These are phyloP conservation scores for Epichloe festucae DNA, from an alignment of 2,329 filamentous ascomycete species.

Conservation along the genomic window DNA sequence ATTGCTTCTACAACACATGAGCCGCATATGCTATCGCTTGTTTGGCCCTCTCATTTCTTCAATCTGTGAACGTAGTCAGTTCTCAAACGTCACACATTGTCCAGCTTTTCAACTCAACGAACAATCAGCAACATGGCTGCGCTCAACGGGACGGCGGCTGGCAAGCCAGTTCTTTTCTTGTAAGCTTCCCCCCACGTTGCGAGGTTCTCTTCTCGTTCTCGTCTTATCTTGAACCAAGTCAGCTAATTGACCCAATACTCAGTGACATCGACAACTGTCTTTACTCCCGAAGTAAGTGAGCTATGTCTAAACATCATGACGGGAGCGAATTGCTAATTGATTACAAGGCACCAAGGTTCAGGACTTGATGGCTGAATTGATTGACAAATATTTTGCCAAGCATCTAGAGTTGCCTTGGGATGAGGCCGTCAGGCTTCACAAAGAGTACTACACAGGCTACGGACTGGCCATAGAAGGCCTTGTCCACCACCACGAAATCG, in stretches of 20 bases:
- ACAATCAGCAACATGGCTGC: slow-evolving; percentile 15
- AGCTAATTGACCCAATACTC: slow-evolving; percentile 14
- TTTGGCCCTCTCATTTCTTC: neutral
- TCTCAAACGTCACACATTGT: neutral
- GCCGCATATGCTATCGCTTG: neutral
- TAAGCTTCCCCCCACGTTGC: slow-evolving; percentile 8
- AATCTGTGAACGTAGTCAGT: neutral
- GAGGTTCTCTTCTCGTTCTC: too few relatives aligned
- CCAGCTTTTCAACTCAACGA: slow-evolving; percentile 6
- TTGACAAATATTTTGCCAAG: slow-evolving; percentile 48
- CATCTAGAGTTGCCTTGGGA: slow-evolving; percentile 63
- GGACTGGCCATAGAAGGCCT: slow-evolving; percentile 95
- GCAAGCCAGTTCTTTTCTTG: slow-evolving; percentile 32
- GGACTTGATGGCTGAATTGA: slow-evolving; percentile 76
- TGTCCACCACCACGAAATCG: slow-evolving; percentile 86
- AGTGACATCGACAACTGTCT: slow-evolving; percentile 99
- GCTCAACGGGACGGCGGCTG: slow-evolving; percentile 20
- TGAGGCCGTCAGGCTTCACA: slow-evolving; percentile 76
- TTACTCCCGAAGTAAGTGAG: slow-evolving; percentile 64
- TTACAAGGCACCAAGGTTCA: slow-evolving; percentile 60
- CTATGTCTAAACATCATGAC: neutral
- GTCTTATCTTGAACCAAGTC: too few relatives aligned
- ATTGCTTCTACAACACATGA: neutral
- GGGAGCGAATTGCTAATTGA: slow-evolving; percentile 2
- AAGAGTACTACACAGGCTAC: slow-evolving; percentile 90